Percentiles rank a stretch among this genome's conserved stretches.
These are phyloP conservation scores for Citrus trifoliata DNA, from an alignment of 345 rosid species.

Conservation along the genomic window DNA sequence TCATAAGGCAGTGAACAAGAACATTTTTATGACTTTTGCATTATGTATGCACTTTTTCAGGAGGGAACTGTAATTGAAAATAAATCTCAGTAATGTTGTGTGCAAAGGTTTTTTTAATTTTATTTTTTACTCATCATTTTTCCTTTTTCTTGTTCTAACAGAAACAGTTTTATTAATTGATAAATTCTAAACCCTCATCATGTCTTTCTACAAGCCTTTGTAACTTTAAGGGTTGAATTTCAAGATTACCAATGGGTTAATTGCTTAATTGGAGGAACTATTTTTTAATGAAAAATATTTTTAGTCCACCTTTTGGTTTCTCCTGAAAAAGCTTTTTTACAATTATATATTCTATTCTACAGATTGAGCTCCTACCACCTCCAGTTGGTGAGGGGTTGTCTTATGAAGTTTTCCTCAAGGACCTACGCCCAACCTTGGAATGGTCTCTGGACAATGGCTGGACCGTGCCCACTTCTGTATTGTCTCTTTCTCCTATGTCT, in stretches of 20 bases:
- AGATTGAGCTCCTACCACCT: slow-evolving; percentile 52
- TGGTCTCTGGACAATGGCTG: slow-evolving; percentile 58
- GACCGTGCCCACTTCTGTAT: slow-evolving; percentile 35
- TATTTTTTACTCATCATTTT: background rate
- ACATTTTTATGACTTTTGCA: background rate
- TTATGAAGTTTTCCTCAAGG: slow-evolving; percentile 38
- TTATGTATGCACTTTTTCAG: background rate
- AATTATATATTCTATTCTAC: background rate
- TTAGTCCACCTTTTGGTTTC: background rate
- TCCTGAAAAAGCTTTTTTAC: background rate
- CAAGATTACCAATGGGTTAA: background rate
- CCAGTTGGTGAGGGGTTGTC: slow-evolving; percentile 56
- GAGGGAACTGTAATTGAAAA: background rate
- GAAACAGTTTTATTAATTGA: background rate
- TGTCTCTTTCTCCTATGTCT: slow-evolving; percentile 6
- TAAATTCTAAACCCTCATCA: background rate
- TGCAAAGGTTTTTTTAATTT: background rate
- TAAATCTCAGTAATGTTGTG: background rate
- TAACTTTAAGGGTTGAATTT: background rate
- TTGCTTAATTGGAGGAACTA: background rate
- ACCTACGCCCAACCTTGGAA: slow-evolving; percentile 60
- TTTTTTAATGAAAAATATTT: no score
- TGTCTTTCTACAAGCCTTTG: background rate
- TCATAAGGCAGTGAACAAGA: background rate
- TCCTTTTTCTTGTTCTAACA: background rate